These are phyloP conservation scores for Boehmeria nivea DNA, from an alignment of 306 rosid species.

Conservation along the genomic window DNA sequence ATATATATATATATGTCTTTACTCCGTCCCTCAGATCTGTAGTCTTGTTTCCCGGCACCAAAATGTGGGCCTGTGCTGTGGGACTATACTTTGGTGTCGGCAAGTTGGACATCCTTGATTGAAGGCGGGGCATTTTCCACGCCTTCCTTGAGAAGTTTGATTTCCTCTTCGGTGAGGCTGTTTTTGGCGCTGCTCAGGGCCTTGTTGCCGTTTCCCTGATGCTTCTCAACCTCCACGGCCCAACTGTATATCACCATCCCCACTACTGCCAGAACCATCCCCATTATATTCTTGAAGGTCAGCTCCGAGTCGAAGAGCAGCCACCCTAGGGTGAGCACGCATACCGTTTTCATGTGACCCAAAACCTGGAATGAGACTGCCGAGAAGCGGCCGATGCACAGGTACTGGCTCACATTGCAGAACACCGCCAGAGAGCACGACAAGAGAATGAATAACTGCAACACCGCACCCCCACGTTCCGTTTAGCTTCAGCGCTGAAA, in stretches of 20 bases:
- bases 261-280: slow-evolving; percentile 66
- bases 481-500: neutral
- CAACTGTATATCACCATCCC: slow-evolving; percentile 94
- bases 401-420: slow-evolving; percentile 89
- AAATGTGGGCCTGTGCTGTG: too few relatives aligned
- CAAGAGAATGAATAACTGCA: slow-evolving; percentile 74
- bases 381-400: slow-evolving; percentile 90
- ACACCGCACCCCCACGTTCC: slow-evolving; percentile 3
- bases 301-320: slow-evolving; percentile 80
- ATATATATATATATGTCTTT: neutral
- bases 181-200: slow-evolving; percentile 38
- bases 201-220: slow-evolving; percentile 32
- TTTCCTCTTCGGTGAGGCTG: slow-evolving; percentile 84
- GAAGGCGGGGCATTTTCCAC: slow-evolving; percentile 25
- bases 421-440: slow-evolving; percentile 78
- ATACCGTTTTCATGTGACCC: slow-evolving; percentile 94
- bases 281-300: slow-evolving; percentile 72
- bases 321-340: slow-evolving; percentile 88
- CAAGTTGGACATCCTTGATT: slow-evolving; percentile 60
- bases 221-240: slow-evolving; percentile 77
- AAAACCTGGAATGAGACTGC: slow-evolving; percentile 90
- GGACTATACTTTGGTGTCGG: slow-evolving; percentile 44
- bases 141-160: slow-evolving; percentile 61
- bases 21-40: too few relatives aligned
- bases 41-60: too few relatives aligned